These are phyloP conservation scores for Microthlaspi erraticum DNA, from an alignment of 345 rosid species.

Conservation along the genomic window DNA sequence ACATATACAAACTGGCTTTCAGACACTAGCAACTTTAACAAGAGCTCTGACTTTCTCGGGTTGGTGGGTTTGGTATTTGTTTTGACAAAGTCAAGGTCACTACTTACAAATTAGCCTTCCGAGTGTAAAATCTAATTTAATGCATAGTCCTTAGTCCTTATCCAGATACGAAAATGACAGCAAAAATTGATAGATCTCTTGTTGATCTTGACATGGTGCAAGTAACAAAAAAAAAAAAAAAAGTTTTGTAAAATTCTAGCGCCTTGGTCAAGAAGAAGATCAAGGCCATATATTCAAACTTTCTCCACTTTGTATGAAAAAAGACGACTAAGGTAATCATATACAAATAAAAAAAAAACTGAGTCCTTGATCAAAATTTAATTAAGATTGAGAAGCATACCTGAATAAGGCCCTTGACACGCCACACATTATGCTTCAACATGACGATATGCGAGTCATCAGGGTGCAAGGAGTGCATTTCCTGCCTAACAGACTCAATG, in stretches of 20 bases:
- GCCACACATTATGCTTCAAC: constrained; percentile 94
- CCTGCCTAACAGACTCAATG: constrained; percentile 89
- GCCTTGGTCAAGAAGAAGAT: constrained; percentile 16
- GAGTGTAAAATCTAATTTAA: not conserved
- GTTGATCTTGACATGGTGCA: constrained; percentile 15
- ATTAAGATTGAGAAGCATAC: constrained; percentile 45
- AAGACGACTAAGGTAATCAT: constrained; percentile 7
- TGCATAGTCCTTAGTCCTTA: not conserved
- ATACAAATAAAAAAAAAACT: not conserved
- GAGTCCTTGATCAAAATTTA: not conserved
- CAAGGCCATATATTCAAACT: constrained; percentile 7
- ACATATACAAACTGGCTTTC: constrained; percentile 12
- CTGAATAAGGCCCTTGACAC: constrained; percentile 97
- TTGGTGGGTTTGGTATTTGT: constrained; percentile 12
- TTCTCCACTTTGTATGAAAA: not conserved
- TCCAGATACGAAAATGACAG: not conserved
- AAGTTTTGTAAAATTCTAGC: not conserved
- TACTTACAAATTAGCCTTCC: not conserved
- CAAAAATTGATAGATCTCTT: not conserved
- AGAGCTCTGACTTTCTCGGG: constrained; percentile 11
- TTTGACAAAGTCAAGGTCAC: constrained; percentile 20
- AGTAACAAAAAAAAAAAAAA: not conserved
- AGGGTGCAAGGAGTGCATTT: constrained; percentile 86
- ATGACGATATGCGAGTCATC: constrained; percentile 88
- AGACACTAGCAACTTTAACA: constrained; percentile 1